Percentiles rank a stretch among this genome's conserved stretches.
phyloP scores from a whole-genome alignment of 78 protist species.

The Dictyostelium firmibasis region DNA sequence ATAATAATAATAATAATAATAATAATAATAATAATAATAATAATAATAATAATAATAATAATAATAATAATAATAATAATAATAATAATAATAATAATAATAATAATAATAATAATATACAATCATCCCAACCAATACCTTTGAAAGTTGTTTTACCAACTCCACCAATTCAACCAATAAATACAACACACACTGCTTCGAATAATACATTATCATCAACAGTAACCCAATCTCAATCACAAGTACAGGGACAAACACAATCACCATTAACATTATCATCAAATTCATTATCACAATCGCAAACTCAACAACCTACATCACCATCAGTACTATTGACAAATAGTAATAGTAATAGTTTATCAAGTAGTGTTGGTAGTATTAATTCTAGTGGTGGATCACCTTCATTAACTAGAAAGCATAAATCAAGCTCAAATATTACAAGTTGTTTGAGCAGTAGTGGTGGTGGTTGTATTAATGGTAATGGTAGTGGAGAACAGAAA shows the following conservation, averaged over 20 bases:
- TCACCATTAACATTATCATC: neutral
- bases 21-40: neutral
- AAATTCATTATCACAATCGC: neutral
- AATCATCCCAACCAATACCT: neutral
- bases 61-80: neutral
- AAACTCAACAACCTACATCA: neutral
- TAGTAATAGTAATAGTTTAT: neutral
- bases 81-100: neutral
- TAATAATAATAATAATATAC: neutral
- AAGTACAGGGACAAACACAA: neutral
- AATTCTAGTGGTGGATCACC: neutral
- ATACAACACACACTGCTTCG: neutral
- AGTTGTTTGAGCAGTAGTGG: neutral
- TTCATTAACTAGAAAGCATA: neutral
- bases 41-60: neutral
- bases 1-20: neutral
- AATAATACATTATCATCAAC: neutral
- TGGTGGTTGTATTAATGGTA: neutral
- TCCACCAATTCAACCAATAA: neutral
- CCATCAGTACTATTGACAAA: neutral
- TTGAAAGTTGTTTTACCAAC: neutral
- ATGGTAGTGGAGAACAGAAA: neutral
- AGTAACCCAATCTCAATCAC: neutral
- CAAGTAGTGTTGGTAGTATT: constrained; percentile 15
- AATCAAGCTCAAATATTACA: neutral